Conservation (phyloP, 1,139 yeast genomes). For the Yarrowia galli region DNA sequence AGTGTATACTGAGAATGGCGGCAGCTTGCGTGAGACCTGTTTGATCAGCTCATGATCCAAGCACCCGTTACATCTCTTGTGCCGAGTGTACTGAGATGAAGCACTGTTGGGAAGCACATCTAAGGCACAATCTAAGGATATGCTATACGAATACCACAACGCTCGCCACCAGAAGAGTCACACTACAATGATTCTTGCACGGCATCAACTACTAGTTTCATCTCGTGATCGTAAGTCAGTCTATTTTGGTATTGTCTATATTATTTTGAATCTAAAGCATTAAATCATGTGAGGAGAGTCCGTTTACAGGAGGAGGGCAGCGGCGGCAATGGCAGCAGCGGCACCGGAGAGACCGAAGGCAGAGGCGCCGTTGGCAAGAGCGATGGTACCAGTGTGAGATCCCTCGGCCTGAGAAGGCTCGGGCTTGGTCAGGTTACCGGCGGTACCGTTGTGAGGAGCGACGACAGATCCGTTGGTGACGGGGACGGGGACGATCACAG, state of each 20-base stretch:
- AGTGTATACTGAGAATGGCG: no score
- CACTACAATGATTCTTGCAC: no score
- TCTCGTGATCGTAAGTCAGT: background rate
- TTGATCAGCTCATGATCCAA: no score
- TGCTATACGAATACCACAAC: background rate
- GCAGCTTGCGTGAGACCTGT: no score
- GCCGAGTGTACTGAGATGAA: background rate
- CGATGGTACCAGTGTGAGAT: background rate
- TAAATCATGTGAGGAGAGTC: constrained; percentile 5
- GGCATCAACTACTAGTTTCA: no score
- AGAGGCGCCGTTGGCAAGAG: constrained; percentile 22
- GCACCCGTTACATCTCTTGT: background rate
- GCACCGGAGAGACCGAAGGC: constrained; percentile 23
- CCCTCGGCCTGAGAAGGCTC: constrained; percentile 35
- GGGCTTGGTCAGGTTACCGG: constrained; percentile 32
- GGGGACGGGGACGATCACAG: constrained; percentile 18
- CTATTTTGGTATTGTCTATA: constrained; percentile 21
- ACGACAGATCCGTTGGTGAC: constrained; percentile 1
- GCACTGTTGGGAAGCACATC: background rate
- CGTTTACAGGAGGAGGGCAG: constrained; percentile 29
- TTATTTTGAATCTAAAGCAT: constrained; percentile 35
- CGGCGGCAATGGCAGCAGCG: constrained; percentile 28
- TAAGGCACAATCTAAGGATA: background rate
- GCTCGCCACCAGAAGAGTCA: no score
- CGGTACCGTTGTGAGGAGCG: constrained; percentile 19